These are phyloP conservation scores for Claviceps sp. DNA, from an alignment of 2,329 filamentous ascomycete species.

Conservation along the genomic window DNA sequence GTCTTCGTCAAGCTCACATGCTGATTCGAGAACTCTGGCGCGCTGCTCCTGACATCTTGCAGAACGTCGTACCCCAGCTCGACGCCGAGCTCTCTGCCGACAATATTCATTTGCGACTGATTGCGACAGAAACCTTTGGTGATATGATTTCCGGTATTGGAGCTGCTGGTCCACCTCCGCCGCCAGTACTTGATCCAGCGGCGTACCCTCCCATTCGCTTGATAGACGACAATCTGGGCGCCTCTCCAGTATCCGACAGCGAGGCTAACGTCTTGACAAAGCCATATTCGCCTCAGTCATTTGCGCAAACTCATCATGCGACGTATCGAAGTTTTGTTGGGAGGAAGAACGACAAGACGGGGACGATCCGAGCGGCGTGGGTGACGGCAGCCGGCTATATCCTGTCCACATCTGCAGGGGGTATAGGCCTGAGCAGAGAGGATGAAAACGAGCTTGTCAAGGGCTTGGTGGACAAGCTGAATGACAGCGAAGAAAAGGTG, in stretches of 20 bases:
- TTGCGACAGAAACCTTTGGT: conserved; percentile 88
- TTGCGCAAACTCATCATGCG: conserved; percentile 64
- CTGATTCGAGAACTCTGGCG: conserved; percentile 89
- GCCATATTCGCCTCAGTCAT: conserved; percentile 78
- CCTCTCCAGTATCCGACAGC: conserved; percentile 20
- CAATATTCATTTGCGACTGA: conserved; percentile 68
- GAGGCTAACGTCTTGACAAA: conserved; percentile 57
- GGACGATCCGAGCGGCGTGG: conserved; percentile 75
- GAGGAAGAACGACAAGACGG: conserved; percentile 74
- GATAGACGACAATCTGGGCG: conserved; percentile 36
- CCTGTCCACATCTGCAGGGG: conserved; percentile 78
- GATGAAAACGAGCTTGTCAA: conserved; percentile 67
- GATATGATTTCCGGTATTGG: conserved; percentile 92
- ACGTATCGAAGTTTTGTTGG: conserved; percentile 78
- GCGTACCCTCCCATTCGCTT: conserved; percentile 69
- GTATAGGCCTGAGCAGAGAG: conserved; percentile 71
- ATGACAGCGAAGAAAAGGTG: conserved; percentile 83
- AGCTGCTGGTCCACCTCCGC: conserved; percentile 69
- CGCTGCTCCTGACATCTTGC: conserved; percentile 73
- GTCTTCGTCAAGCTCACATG: conserved; percentile 78
- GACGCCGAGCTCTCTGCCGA: conserved; percentile 87
- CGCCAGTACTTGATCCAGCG: conserved; percentile 60
- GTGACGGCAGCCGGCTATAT: conserved; percentile 74
- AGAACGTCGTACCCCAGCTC: conserved; percentile 86
- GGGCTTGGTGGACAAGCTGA: conserved; percentile 65